phyloP scores from a whole-genome alignment of 2,329 filamentous ascomycete genomes.

The Penicillium sclerotigenum region DNA sequence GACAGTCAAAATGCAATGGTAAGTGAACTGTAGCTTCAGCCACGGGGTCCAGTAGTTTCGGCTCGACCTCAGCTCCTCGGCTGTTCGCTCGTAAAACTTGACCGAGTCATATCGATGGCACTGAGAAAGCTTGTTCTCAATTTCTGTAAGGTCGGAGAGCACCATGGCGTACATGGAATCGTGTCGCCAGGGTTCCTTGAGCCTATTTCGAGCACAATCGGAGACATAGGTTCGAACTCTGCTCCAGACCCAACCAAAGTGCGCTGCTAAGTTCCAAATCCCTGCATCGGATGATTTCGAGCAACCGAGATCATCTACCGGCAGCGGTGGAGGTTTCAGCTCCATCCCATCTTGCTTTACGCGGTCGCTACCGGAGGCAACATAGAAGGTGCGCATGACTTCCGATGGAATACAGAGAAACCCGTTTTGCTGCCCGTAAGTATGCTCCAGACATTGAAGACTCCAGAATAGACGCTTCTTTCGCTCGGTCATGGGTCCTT shows the following conservation, averaged over 20 bases:
- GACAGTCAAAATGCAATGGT: constrained; percentile 52
- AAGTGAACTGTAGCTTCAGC: constrained; percentile 54
- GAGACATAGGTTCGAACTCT: constrained; percentile 46
- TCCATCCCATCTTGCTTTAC: constrained; percentile 27
- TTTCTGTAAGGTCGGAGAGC: constrained; percentile 52
- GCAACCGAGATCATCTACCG: constrained; percentile 46
- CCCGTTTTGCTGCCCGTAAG: constrained; percentile 49
- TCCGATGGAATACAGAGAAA: constrained; percentile 45
- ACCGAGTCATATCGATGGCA: constrained; percentile 54
- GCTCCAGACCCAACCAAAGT: constrained; percentile 54
- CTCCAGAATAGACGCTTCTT: constrained; percentile 54
- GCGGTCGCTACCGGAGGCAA: constrained; percentile 17
- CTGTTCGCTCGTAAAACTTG: constrained; percentile 51
- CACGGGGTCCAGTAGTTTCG: constrained; percentile 53
- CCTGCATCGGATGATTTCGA: constrained; percentile 43
- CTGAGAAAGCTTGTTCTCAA: constrained; percentile 46
- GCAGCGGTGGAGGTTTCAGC: constrained; percentile 43
- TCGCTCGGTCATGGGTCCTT: constrained; percentile 41
- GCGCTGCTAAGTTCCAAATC: constrained; percentile 51
- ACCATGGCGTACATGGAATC: constrained; percentile 53
- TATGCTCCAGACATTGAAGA: constrained; percentile 50
- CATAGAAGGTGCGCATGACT: constrained; percentile 39
- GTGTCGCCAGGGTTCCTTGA: constrained; percentile 52
- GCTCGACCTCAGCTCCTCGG: constrained; percentile 46
- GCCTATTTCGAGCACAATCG: constrained; percentile 47